Evolutionary conservation across 108 stramenopile genomes (phyloP).

Genomic region (Nitzschia sp.): DNA sequence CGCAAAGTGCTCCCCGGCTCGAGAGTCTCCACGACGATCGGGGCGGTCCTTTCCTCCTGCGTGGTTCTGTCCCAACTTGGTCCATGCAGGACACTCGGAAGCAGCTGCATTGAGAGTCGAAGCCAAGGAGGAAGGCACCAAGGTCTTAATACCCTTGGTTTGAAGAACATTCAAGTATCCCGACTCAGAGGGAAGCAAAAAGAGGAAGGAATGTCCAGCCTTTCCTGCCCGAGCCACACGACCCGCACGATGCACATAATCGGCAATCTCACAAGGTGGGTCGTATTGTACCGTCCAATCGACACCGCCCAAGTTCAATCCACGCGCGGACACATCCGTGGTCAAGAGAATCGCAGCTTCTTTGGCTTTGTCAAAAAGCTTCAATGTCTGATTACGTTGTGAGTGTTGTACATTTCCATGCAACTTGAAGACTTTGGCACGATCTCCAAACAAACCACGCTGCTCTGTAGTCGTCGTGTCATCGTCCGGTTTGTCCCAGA

Average conservation of each 20-base stretch:
- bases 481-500: constrained; percentile 35
- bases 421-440: constrained; percentile 64
- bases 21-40: constrained; percentile 22
- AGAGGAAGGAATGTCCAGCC: constrained; percentile 81
- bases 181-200: constrained; percentile 88
- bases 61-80: constrained; percentile 47
- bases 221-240: constrained; percentile 86
- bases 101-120: constrained; percentile 69
- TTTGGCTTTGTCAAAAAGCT: constrained; percentile 44
- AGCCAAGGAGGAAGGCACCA: constrained; percentile 71
- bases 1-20: background rate
- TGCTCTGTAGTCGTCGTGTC: background rate
- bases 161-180: constrained; percentile 78
- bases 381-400: constrained; percentile 61
- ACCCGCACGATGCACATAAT: constrained; percentile 90
- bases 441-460: constrained; percentile 58
- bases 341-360: constrained; percentile 68
- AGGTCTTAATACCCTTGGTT: constrained; percentile 58
- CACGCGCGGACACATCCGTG: constrained; percentile 94
- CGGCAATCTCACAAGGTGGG: constrained; percentile 86
- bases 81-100: constrained; percentile 47
- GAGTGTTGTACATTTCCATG: constrained; percentile 85
- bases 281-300: constrained; percentile 95
- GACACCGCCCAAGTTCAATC: constrained; percentile 79
- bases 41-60: constrained; percentile 33